Percentiles rank a stretch among this genome's conserved stretches.
Conservation (phyloP, 2,329 filamentous ascomycete genomes). For the Beauveria brongniartii region DNA sequence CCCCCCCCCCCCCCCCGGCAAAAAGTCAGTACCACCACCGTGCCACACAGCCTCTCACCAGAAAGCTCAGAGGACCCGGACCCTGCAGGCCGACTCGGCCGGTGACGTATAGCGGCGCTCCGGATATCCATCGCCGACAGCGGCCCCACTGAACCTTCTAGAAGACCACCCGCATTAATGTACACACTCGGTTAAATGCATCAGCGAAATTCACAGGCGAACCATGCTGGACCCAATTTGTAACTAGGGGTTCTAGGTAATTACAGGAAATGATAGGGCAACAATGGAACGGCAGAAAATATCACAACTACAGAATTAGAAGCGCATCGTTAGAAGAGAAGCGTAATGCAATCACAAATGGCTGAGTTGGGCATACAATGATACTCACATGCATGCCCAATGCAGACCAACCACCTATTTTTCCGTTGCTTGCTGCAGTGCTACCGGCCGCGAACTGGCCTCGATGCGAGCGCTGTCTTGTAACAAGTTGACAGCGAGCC, state of each 20-base stretch:
- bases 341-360: neutral
- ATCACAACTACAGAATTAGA: neutral
- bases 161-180: constrained; percentile 29
- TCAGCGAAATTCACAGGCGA: neutral
- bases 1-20: neutral
- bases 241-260: constrained; percentile 7
- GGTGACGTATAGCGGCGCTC: constrained; percentile 3
- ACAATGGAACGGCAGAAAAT: neutral
- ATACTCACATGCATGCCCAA: neutral
- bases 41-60: neutral
- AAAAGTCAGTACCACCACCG: neutral
- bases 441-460: neutral
- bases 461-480: neutral
- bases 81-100: neutral
- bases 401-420: constrained; percentile 6
- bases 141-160: constrained; percentile 38
- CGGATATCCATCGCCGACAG: neutral
- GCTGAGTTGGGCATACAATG: neutral
- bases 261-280: constrained; percentile 1
- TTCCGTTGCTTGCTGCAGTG: neutral
- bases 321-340: neutral
- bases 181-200: constrained; percentile 26
- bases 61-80: neutral
- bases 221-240: constrained; percentile 2
- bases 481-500: neutral